phyloP scores from a whole-genome alignment of 2,329 filamentous ascomycete genomes.

The Thermoascus crustaceus region DNA sequence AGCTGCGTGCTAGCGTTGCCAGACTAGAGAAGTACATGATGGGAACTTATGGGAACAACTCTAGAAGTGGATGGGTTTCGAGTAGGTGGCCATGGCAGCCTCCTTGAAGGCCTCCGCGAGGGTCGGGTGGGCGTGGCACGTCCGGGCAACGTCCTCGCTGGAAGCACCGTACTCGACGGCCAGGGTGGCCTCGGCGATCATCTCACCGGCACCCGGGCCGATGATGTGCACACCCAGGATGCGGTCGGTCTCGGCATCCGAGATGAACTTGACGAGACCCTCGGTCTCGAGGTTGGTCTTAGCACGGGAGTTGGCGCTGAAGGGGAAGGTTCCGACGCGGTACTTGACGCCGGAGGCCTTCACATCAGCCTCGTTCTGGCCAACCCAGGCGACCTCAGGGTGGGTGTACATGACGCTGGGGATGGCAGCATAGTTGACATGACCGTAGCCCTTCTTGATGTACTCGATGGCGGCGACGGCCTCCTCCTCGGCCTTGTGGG shows the following conservation, averaged over 20 bases:
- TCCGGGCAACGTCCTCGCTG: slow-evolving; percentile 88
- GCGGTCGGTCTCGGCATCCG: slow-evolving; percentile 92
- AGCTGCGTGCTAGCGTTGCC: slow-evolving; percentile 23
- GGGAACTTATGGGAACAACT: slow-evolving; percentile 15
- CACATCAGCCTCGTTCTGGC: slow-evolving; percentile 92
- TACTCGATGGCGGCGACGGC: slow-evolving; percentile 90
- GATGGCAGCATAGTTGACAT: slow-evolving; percentile 98
- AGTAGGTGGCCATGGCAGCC: slow-evolving; percentile 95
- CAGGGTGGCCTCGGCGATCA: slow-evolving; percentile 96
- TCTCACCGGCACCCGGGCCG: slow-evolving; percentile 91
- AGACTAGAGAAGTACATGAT: slow-evolving; percentile 22
- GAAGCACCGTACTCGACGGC: slow-evolving; percentile 95
- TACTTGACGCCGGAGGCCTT: slow-evolving; percentile 87
- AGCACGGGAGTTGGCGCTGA: slow-evolving; percentile 94
- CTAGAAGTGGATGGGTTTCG: slow-evolving; percentile 93
- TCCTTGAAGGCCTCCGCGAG: slow-evolving; percentile 98
- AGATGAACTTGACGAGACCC: slow-evolving; percentile 92
- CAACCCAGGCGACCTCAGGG: slow-evolving; percentile 97
- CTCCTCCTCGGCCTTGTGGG: slow-evolving; percentile 99
- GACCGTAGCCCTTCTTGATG: slow-evolving; percentile 94
- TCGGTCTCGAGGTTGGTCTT: slow-evolving; percentile 98
- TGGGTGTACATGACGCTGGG: slow-evolving; percentile 99
- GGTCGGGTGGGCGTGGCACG: slow-evolving; percentile 93
- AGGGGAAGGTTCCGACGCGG: slow-evolving; percentile 89
- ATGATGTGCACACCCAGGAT: slow-evolving; percentile 95